A percentile compares a stretch with the other conserved stretches of the same genome.
Evolutionary conservation across 495 filamentous ascomycete genomes (phyloP).

Genomic region (Aspergillus panamensis): DNA sequence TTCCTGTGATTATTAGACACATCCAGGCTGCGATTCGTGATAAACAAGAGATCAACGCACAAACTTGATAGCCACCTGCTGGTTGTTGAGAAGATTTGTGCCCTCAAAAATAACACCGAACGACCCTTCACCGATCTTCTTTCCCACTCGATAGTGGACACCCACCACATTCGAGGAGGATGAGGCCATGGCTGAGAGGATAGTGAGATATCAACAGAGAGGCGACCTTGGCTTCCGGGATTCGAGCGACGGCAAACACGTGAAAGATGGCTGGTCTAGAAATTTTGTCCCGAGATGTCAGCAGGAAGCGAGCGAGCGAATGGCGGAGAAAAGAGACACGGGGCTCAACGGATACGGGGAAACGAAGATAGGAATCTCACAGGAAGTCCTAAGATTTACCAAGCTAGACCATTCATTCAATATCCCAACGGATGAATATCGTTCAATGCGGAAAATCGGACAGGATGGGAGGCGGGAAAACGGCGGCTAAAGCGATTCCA

Average conservation of each 20-base stretch:
- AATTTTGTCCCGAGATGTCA: not conserved
- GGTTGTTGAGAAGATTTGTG: constrained; percentile 97
- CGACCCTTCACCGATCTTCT: constrained; percentile 98
- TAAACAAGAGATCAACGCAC: constrained; percentile 52
- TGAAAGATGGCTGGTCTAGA: constrained; percentile 27
- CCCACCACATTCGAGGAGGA: constrained; percentile 97
- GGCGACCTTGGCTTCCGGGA: constrained; percentile 26
- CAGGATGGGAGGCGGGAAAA: constrained; percentile 1
- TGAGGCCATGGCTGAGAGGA: constrained; percentile 65
- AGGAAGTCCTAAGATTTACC: constrained; percentile 16
- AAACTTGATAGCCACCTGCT: constrained; percentile 99
- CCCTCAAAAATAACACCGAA: constrained; percentile 99
- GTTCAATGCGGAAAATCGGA: not conserved
- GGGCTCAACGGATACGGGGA: not conserved
- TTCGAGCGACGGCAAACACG: constrained; percentile 29
- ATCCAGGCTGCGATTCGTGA: not conserved
- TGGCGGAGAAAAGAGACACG: not conserved
- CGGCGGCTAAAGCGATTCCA: constrained; percentile 11
- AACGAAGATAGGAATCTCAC: constrained; percentile 12
- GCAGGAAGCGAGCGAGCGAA: not conserved
- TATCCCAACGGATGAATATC: constrained; percentile 11
- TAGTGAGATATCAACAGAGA: constrained; percentile 19
- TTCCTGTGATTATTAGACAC: constrained; percentile 58
- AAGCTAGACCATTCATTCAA: constrained; percentile 26
- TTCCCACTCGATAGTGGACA: constrained; percentile 97